Evolutionary conservation across 106 monocot genomes (phyloP), one percentile per base, ranked within the genome.

Genomic region (Narthecium ossifragum): DNA sequence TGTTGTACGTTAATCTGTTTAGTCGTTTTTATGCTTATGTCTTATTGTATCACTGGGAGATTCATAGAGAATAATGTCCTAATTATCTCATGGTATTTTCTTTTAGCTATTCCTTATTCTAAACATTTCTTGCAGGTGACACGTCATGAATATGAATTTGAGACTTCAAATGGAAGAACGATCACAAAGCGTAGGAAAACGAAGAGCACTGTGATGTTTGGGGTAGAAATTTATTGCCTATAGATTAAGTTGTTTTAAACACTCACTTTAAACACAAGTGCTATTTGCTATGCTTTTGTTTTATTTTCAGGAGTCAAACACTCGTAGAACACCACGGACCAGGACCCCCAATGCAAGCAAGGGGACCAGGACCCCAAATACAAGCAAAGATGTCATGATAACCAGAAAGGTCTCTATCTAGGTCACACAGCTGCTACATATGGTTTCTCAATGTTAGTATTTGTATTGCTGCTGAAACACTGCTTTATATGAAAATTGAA

Each of bases 61-160:
- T n/a, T n/a, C n/a, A n/a, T n/a, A n/a, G n/a, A n/a, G n/a, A n/a
- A n/a, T n/a, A n/a, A n/a, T n/a, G n/a, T n/a, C n/a, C n/a, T n/a
- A n/a, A n/a, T n/a, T n/a, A n/a, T n/a, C n/a, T n/a, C n/a, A n/a
- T n/a, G n/a, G n/a, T n/a, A n/a, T n/a, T n/a, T n/a, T n/a, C n/a
- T n/a, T n/a, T n/a, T n/a, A n/a, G n/a, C n/a, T n/a, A n/a, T n/a
- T n/a, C n/a, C n/a, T n/a, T n/a, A n/a, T n/a, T n/a, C n/a, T n/a
- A n/a, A n/a, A n/a, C n/a, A n/a, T 15, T 39, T 13, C 41, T 39
- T 11, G 12, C 60, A 98, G 96, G 74, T 87, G 47, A 87, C 84
- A 56, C 86, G 68, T 41, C 90, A 86, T 79, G 96, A 98, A 71
- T 87, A 91, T 78, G 96, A 87, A 79, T 78, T 91, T 59, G 90